phyloP scores from a whole-genome alignment of 768 basidiomycete species.

The Auricularia sp. region DNA sequence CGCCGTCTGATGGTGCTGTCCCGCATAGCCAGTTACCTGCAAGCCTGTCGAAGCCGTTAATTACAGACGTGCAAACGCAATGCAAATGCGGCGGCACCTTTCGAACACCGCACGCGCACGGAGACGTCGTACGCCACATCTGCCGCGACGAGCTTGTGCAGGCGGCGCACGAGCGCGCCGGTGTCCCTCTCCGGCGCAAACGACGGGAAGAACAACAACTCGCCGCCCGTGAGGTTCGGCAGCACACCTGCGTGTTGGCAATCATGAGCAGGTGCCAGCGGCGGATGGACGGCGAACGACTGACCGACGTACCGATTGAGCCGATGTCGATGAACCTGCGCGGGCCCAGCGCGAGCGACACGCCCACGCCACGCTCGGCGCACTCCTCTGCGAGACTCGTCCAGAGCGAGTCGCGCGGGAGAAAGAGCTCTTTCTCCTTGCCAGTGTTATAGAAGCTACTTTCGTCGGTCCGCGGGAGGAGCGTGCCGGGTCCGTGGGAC shows the following conservation, averaged over 20 bases:
- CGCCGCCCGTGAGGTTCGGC: constrained; percentile 73
- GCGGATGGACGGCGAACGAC: background rate
- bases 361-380: constrained; percentile 80
- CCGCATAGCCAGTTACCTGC: constrained; percentile 3
- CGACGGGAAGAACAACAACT: constrained; percentile 86
- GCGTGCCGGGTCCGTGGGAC: constrained; percentile 59
- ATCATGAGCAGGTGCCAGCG: constrained; percentile 4
- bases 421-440: constrained; percentile 74
- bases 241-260: constrained; percentile 38
- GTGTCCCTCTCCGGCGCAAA: constrained; percentile 65
- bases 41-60: constrained; percentile 3
- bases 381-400: constrained; percentile 77
- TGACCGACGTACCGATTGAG: constrained; percentile 51
- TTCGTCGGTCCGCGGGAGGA: constrained; percentile 49
- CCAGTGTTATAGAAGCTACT: constrained; percentile 66
- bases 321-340: constrained; percentile 75
- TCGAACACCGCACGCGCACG: constrained; percentile 74
- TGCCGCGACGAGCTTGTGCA: constrained; percentile 56
- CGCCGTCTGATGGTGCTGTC: background rate
- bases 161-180: constrained; percentile 56
- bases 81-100: constrained; percentile 39
- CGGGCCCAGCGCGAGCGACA: constrained; percentile 81
- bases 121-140: constrained; percentile 72
- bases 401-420: constrained; percentile 73
- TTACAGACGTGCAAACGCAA: background rate